Evolutionary conservation across 768 basidiomycete species (phyloP), one percentile per base, ranked within the genome.

Genomic region (Rhizopogon vinicolor): DNA sequence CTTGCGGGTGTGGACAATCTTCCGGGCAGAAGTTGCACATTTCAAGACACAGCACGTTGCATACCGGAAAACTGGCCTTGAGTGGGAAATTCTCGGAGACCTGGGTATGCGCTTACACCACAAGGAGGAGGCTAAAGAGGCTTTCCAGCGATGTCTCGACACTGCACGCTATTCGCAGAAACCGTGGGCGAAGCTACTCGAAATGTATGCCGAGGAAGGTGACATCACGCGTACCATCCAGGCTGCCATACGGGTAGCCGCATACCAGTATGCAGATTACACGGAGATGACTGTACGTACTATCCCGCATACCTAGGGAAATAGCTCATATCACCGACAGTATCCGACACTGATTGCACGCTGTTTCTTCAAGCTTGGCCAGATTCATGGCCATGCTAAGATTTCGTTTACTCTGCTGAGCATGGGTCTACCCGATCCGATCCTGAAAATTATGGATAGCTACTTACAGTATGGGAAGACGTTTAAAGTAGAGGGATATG

Each of bases 41-140:
- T 99, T 97, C 82, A 98, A 97, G 68, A 95, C 93, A 3, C 96
- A 98, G 69, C 95, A 97, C 60, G 90, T 98, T 55, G 94, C 95
- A 0, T 99, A 99, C 68, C 85, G 93, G 57, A 98, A 98, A 76
- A 98, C 96, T 0, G 93, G 91, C 0, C 72, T 92, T 18, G 97
- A 99, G 71, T 99, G 97, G 96, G 97, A 98, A 74, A 96, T 98
- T 44, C 77, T 99, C 22, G 97, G 96, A 8, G 97, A 98, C 65
- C 75, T 99, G 19, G 97, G 95, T 7, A 64, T 89, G 44, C 85
- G 97, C n/a, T 70, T 99, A 53, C 91, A 96, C 65, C 97, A 98
- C 75, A 95, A 93, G 69, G 97, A 99, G 65, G 97, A 99, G 65
- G 94, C 93, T 37, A 98, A 99, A 72, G 97, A 99, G 67, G 95